Evolutionary conservation across 116 monocot species (phyloP), one percentile per base, ranked within the genome.

Genomic region (Papilionanthe hybrid): DNA sequence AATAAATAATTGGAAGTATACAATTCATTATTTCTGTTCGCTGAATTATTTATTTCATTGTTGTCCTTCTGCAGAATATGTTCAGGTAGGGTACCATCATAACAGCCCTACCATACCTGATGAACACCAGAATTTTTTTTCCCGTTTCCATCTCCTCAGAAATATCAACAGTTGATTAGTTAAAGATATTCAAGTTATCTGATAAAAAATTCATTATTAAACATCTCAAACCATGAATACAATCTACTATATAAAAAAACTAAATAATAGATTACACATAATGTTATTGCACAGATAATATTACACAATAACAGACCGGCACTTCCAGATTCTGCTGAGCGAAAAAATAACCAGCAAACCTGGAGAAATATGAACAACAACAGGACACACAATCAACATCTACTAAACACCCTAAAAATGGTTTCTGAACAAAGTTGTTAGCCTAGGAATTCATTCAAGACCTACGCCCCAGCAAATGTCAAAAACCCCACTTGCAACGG

Each of bases 321-420:
- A 44, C 20, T 73, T 44, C 73, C 43, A 43, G 73, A 73, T 43
- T 43, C 17, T 73, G 73, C 73, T 73, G 73, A 73, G 73, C 73
- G 20, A 73, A 73, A 71, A 73, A 73, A 73, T n/a, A 73, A 12
- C 44, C 42, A 44, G 43, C 42, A 73, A 73, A 20, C 5, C 73
- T 20, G 73, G 7, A 73, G 73, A 73, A 73, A 44, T 73, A 44
- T 73, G 20, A 73, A 44, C 73, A 72, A 72, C 41, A 73, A 19
- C 18, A 53, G 53, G 17, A 53, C 13, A 53, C 18, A 73, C n/a
- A 73, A 73, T 60, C 23, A 20, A 72, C n/a, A 73, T 37, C 65
- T 69, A 69, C 32, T 13, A 25, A n/a, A 69, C 29, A 68, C 12
- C 30, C 68, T 68, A 68, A 68, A 68, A 68, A 30, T 23, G 10